Evolutionary conservation across 768 basidiomycete species (phyloP).

Genomic region (Melanogaster broomeanus): DNA sequence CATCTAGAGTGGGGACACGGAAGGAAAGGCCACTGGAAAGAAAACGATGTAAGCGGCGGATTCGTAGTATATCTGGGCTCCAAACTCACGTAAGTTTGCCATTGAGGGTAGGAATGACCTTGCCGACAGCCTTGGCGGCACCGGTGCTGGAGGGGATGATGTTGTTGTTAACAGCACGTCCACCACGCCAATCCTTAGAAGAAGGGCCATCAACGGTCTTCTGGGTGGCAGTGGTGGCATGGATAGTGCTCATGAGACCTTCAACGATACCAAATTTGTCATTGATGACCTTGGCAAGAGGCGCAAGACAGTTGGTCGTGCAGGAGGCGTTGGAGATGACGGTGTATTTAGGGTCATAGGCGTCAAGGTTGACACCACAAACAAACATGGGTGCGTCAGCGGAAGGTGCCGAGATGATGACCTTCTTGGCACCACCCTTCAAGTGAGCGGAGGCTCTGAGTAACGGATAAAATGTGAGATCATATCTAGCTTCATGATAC

Average conservation of each 20-base stretch:
- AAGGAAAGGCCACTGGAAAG: slow-evolving; percentile 79
- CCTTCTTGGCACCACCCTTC: slow-evolving; percentile 99
- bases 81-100: slow-evolving; percentile 94
- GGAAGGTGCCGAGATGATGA: slow-evolving; percentile 99
- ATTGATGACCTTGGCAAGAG: slow-evolving; percentile 96
- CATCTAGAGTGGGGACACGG: slow-evolving; percentile 96
- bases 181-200: slow-evolving; percentile 96
- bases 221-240: slow-evolving; percentile 94
- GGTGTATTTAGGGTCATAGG: slow-evolving; percentile 84
- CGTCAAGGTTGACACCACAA: slow-evolving; percentile 91
- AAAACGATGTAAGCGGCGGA: background rate
- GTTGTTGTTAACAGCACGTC: slow-evolving; percentile 95
- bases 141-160: slow-evolving; percentile 99
- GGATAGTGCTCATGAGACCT: slow-evolving; percentile 98
- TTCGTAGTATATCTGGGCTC: background rate
- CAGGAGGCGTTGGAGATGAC: slow-evolving; percentile 99
- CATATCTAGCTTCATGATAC: background rate
- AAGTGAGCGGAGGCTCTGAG: slow-evolving; percentile 86
- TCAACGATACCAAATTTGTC: slow-evolving; percentile 97
- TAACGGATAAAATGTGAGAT: slow-evolving; percentile 6
- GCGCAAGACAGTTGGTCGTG: slow-evolving; percentile 99
- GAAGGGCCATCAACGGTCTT: slow-evolving; percentile 96
- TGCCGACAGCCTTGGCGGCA: slow-evolving; percentile 98
- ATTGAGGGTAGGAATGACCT: slow-evolving; percentile 95
- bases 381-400: slow-evolving; percentile 96